These are phyloP conservation scores for Boletus bicolor DNA, from an alignment of 768 basidiomycete genomes.

Conservation along the genomic window DNA sequence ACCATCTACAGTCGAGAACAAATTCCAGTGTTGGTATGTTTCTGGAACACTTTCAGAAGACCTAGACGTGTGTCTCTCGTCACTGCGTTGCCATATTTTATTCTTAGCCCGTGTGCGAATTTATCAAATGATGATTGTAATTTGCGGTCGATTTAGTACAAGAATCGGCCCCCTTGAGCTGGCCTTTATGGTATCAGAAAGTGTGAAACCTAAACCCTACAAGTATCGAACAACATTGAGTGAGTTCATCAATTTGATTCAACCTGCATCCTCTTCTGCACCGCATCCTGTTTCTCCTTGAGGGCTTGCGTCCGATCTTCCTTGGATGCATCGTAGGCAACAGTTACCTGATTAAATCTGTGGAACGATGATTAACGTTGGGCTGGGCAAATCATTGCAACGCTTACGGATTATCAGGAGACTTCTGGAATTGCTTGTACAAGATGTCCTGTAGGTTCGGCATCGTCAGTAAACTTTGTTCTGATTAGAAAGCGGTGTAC, in stretches of 20 bases:
- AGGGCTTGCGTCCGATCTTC: conserved; percentile 81
- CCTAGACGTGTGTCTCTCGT: not conserved
- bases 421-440: conserved; percentile 95
- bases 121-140: conserved; percentile 6
- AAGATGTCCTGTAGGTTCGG: conserved; percentile 60
- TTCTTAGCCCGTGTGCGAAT: not conserved
- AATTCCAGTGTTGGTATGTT: conserved; percentile 11
- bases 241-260: conserved; percentile 7
- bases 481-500: not conserved
- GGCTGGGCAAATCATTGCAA: conserved; percentile 2
- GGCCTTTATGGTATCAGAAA: conserved; percentile 7
- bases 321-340: conserved; percentile 83
- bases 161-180: not conserved
- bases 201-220: not conserved
- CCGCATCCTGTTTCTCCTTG: conserved; percentile 59
- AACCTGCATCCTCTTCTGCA: conserved; percentile 63
- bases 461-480: conserved; percentile 2
- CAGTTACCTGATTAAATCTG: conserved; percentile 81
- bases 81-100: conserved; percentile 10
- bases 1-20: not conserved
- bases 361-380: not conserved
- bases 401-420: conserved; percentile 89
- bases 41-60: conserved; percentile 14
- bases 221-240: not conserved
- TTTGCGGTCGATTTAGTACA: not conserved